Base-by-base conservation (phyloP, 148 eudicot genomes). In the Arctostaphylos glauca region DNA sequence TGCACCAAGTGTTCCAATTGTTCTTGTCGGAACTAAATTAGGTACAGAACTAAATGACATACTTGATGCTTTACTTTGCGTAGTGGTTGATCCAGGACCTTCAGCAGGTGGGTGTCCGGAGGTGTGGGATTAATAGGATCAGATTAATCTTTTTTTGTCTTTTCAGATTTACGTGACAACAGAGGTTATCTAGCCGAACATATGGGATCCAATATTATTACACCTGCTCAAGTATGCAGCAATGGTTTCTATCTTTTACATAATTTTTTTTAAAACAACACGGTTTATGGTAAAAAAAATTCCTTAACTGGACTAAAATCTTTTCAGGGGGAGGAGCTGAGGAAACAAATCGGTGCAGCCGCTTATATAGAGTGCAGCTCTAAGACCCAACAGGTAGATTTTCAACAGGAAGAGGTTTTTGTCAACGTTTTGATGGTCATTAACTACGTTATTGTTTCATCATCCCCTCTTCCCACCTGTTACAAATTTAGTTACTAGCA, bases 301-400 rank as follows among this genome's bases (percentile, higher is more conserved):
- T 68, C 76, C 62, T 66, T 66, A 59, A 66, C 49, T 79, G 53
- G 55, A 74, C 13, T 54, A 70, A 19, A 62, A 54, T 70, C 19
- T 25, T 80, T 19, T 84, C 38, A 92, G 99, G 99, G 99, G 31
- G 99, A 96, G 87, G 99, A 96, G 86, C 88, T 96, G 78, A 88
- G 99, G 87, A 94, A 93, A 88, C 99, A 93, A 88, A 94, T 96
- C 79, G 99, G 99, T 68, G 99, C 98, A 78, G 95, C 98, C 19
- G 95, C 98, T 81, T 96, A 94, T 71, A 90, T 96, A 81, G 99
- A 96, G 79, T 96, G 99, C 92, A 96, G 99, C 88, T 96, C 99
- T 8, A 94, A 93, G 88, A 94, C 99, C 78, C 99, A 96, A 86
- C 99, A 96, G 98, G 99, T 94, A 84, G 53, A 84, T 71, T 72